phyloP scores from a whole-genome alignment of 2,329 filamentous ascomycete genomes.

The Botrytis fabae region DNA sequence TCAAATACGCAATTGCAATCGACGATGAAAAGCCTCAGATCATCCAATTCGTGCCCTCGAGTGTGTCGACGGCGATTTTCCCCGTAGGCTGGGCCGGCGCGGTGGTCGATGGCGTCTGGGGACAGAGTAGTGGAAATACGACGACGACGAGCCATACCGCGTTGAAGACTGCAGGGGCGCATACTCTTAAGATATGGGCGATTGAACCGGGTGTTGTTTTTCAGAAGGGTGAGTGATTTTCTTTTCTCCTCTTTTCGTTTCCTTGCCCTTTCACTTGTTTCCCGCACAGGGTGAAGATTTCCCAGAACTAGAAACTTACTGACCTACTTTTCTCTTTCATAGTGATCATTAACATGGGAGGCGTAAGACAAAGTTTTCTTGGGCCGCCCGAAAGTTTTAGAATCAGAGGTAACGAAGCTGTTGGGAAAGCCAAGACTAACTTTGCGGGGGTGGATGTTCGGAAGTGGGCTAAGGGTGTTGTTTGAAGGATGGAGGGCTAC shows the following conservation, averaged over 20 bases:
- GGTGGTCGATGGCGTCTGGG: constrained; percentile 37
- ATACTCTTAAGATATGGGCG: constrained; percentile 43
- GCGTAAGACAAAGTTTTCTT: constrained; percentile 44
- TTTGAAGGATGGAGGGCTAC: background rate
- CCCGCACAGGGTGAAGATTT: too few relatives aligned
- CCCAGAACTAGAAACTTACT: background rate
- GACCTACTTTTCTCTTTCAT: background rate
- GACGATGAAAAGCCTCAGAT: constrained; percentile 43
- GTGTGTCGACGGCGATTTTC: constrained; percentile 30
- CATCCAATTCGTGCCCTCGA: constrained; percentile 39
- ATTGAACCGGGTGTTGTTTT: constrained; percentile 43
- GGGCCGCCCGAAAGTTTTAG: constrained; percentile 45
- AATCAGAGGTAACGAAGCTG: constrained; percentile 28
- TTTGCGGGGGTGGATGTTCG: constrained; percentile 26
- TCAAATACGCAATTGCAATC: constrained; percentile 53
- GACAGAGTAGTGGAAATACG: constrained; percentile 32
- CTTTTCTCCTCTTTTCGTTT: background rate
- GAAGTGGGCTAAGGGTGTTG: constrained; percentile 11
- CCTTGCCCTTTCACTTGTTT: too few relatives aligned
- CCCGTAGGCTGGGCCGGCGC: constrained; percentile 33
- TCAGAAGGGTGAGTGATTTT: constrained; percentile 38
- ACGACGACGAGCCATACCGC: constrained; percentile 37
- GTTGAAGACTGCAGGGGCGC: constrained; percentile 30
- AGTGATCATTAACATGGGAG: constrained; percentile 46
- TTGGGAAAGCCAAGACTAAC: constrained; percentile 31